Evolutionary conservation across 1,284 basidiomycete genomes (phyloP).

Genomic region (Papiliotrema laurentii): DNA sequence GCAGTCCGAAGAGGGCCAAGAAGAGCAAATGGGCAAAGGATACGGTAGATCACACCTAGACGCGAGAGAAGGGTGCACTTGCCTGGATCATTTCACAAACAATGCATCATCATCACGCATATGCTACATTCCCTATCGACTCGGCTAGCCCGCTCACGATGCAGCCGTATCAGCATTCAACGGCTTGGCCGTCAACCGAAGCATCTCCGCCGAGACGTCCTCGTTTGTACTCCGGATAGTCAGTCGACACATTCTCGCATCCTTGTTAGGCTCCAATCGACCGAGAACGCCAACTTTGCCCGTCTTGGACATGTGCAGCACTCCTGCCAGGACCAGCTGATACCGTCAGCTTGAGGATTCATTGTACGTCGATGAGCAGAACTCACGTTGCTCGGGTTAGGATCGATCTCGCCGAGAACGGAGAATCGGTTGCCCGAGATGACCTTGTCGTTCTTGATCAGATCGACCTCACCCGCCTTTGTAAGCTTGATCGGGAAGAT

Average conservation of each 20-base stretch:
- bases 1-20: not conserved
- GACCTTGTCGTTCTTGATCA: slow-evolving; percentile 66
- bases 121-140: not conserved
- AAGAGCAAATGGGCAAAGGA: not conserved
- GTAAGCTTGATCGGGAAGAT: slow-evolving; percentile 77
- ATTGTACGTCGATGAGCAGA: no score
- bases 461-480: slow-evolving; percentile 65
- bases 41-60: not conserved
- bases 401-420: slow-evolving; percentile 73
- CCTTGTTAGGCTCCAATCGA: slow-evolving; percentile 87
- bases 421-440: slow-evolving; percentile 72
- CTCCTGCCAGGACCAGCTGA: slow-evolving; percentile 84
- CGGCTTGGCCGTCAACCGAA: slow-evolving; percentile 51
- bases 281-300: slow-evolving; percentile 95
- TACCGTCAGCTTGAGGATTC: slow-evolving; percentile 32
- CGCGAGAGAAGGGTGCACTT: not conserved
- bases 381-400: slow-evolving; percentile 60
- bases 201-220: slow-evolving; percentile 75
- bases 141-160: slow-evolving; percentile 5
- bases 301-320: slow-evolving; percentile 76
- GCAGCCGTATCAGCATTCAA: slow-evolving; percentile 40
- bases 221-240: slow-evolving; percentile 95
- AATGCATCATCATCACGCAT: not conserved
- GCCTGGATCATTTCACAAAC: not conserved
- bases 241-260: slow-evolving; percentile 89